phyloP scores from a whole-genome alignment of 805 yeast species.

The Saturnispora mendoncae region DNA sequence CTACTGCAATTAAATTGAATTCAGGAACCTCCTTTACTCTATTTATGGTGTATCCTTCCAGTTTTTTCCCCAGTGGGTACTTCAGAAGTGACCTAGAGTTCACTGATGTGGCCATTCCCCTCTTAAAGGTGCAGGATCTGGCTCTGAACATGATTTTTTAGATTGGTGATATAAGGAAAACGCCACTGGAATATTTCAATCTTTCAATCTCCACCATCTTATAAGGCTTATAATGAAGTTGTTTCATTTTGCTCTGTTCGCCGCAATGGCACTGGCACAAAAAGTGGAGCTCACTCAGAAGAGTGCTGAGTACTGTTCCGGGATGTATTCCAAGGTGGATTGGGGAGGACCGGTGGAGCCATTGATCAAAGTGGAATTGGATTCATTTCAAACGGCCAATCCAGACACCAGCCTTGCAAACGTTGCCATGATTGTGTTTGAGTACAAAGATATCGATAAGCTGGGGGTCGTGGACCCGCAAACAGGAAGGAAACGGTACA shows the following conservation, averaged over 20 bases:
- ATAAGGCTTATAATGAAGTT: neutral
- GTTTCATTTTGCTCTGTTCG: neutral
- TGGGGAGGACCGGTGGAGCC: conserved; percentile 79
- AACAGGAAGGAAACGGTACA: conserved; percentile 41
- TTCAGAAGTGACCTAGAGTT: conserved; percentile 22
- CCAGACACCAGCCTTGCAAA: conserved; percentile 34
- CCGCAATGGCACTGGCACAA: conserved; percentile 28
- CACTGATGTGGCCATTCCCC: conserved; percentile 10
- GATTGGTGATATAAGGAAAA: neutral
- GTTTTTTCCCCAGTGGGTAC: conserved; percentile 54
- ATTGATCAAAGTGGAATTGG: conserved; percentile 41
- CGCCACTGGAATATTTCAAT: neutral
- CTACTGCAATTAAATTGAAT: conserved; percentile 70
- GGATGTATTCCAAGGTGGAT: conserved; percentile 79
- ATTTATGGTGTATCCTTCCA: conserved; percentile 61
- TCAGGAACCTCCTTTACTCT: conserved; percentile 70
- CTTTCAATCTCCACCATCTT: neutral
- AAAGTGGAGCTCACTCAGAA: conserved; percentile 40
- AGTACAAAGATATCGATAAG: conserved; percentile 64
- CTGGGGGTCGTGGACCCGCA: conserved; percentile 48
- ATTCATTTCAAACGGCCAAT: conserved; percentile 23
- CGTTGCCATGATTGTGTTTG: conserved; percentile 69
- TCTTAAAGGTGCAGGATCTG: neutral
- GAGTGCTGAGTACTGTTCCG: conserved; percentile 69
- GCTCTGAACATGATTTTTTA: neutral